Conservation (phyloP, 257 asterid species). For the Capsicum pubescens region DNA sequence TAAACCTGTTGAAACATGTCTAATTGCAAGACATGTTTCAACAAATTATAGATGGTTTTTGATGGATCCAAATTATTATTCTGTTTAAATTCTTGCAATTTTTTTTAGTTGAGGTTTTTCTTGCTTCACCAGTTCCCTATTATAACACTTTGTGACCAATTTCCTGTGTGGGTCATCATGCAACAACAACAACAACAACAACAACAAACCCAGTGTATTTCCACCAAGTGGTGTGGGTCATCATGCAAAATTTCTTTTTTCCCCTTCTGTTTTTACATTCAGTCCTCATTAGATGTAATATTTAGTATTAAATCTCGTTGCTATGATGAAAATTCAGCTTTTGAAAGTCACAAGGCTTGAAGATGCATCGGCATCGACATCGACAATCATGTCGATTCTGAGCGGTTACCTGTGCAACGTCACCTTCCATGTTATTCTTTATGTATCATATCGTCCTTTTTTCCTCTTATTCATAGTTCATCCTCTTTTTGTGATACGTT, state of each 20-base stretch:
- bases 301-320: slow-evolving; percentile 28
- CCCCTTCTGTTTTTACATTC: neutral
- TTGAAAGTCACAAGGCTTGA: slow-evolving; percentile 25
- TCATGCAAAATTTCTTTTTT: neutral
- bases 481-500: neutral
- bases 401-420: slow-evolving; percentile 48
- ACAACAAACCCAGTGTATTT: too few species aligned
- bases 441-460: neutral
- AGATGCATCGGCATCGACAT: slow-evolving; percentile 25
- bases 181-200: neutral
- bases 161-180: neutral
- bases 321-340: slow-evolving; percentile 38
- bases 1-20: neutral
- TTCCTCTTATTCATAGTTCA: neutral
- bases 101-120: neutral
- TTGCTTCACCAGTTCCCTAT: neutral
- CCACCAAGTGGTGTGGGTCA: neutral
- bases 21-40: neutral
- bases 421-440: neutral
- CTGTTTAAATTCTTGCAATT: neutral
- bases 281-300: neutral
- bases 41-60: neutral
- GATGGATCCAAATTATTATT: neutral
- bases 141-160: neutral
- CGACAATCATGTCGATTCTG: slow-evolving; percentile 35